Base-by-base conservation (phyloP, 352 stramenopile genomes). In the Globisporangium megalacanthum region DNA sequence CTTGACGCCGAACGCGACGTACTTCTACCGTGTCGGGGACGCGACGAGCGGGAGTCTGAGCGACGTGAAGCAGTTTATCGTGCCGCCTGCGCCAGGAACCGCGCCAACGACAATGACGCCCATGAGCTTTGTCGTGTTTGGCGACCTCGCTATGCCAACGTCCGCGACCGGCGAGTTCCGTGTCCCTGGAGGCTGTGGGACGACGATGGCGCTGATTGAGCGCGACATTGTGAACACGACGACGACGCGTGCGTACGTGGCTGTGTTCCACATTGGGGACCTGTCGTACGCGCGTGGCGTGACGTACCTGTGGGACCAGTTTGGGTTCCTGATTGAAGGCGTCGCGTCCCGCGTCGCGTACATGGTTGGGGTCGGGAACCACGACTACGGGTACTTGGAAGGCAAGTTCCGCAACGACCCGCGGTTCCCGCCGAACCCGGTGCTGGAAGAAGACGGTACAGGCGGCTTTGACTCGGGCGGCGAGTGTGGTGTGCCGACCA, bases 241-340 rank as follows among this genome's bases (percentile, higher is more conserved):
- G n/a, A 13, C 25, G 1, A 4, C 37, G 22, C 48, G 44, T 13
- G 9, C 88, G 49, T 78, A 88, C 42, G 71, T 71, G 4, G 81
- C 62, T 4, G 71, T 95, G n/a, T 75, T 96, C 66, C 86, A 96
- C 54, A 68, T 96, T 51, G 88, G 88, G 36, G 88, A 96, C 59
- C 47, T 93, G 19, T 69, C 77, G 25, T 95, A 96, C 61, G 86
- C 86, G 8, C 72, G 66, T 39, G 76, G 77, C 2, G 52, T 65
- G 10, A 90, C 86, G 4, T 88, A 73, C 42, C 66, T 91, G 49
- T 97, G 90, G 90, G 89, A 97, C 37, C 75, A 92, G 46, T 92
- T 89, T 45, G 72, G 86, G 15, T 56, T 83, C 33, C 73, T 97
- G 55, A 93, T 97, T 61, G 60, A 94, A 61, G 74, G 79, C 5